A percentile compares a stretch with the other conserved stretches of the same genome.
Evolutionary conservation across 139 green algal genomes (phyloP).

Genomic region (Picochlorum sp.): DNA sequence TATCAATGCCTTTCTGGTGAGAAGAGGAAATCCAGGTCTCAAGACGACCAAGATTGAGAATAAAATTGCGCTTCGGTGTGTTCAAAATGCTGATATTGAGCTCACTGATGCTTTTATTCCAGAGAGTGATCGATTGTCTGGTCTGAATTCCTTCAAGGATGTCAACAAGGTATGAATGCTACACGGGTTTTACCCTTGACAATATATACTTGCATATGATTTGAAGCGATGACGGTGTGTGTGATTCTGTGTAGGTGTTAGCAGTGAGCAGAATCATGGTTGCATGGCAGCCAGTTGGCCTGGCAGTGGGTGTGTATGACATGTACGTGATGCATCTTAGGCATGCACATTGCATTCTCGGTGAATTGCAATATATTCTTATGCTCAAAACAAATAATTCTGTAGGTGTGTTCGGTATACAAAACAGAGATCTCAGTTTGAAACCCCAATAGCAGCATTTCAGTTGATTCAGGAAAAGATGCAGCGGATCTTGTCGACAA

Average conservation of each 20-base stretch:
- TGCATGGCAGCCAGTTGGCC: conserved; percentile 87
- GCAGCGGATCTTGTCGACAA: conserved; percentile 74
- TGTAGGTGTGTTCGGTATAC: conserved; percentile 45
- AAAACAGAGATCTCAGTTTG: conserved; percentile 80
- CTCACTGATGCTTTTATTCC: conserved; percentile 78
- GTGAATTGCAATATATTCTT: no score
- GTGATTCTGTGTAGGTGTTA: conserved; percentile 21
- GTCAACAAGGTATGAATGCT: conserved; percentile 48
- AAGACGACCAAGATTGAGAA: conserved; percentile 82
- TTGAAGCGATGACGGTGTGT: no score
- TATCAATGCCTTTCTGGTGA: conserved; percentile 87
- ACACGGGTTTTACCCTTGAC: no score
- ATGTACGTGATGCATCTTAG: conserved; percentile 39
- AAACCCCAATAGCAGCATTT: conserved; percentile 65
- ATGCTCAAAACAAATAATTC: no score
- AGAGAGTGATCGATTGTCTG: conserved; percentile 69
- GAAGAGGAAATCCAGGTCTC: conserved; percentile 76
- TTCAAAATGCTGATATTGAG: conserved; percentile 91
- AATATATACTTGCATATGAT: no score
- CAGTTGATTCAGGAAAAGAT: conserved; percentile 84
- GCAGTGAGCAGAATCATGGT: conserved; percentile 87
- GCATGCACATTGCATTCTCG: no score
- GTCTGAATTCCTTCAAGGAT: conserved; percentile 67
- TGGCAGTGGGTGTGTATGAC: conserved; percentile 85
- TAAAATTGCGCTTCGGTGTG: conserved; percentile 82